Evolutionary conservation across 495 filamentous ascomycete genomes (phyloP).

Genomic region (Trichoderma virens): DNA sequence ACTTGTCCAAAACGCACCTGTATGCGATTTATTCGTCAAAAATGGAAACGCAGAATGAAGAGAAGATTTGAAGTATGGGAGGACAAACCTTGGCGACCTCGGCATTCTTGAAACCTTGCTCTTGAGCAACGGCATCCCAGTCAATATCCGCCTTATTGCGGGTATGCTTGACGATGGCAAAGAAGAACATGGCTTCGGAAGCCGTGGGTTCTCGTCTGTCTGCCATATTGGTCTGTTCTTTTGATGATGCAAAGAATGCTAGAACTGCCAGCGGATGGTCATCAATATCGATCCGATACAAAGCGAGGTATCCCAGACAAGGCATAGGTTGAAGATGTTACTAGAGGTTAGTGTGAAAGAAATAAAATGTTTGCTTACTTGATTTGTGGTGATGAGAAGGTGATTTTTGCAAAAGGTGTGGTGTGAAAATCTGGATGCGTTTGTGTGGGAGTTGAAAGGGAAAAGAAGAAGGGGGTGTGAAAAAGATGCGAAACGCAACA

Average conservation of each 20-base stretch:
- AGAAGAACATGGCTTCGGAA: constrained; percentile 16
- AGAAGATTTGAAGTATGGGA: not conserved
- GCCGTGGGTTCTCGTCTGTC: constrained; percentile 14
- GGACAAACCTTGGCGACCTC: constrained; percentile 12
- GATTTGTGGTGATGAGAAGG: no score
- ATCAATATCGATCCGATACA: no score
- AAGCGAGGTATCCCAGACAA: no score
- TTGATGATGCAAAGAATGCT: not conserved
- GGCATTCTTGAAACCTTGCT: constrained; percentile 13
- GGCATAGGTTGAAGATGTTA: no score
- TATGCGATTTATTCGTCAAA: not conserved
- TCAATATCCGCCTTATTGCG: constrained; percentile 11
- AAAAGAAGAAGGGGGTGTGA: not conserved
- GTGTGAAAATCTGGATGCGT: no score
- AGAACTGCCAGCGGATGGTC: no score
- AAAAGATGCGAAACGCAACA: not conserved
- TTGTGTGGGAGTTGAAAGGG: no score
- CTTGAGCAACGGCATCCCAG: constrained; percentile 12
- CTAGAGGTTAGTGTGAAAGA: no score
- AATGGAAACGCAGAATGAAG: not conserved
- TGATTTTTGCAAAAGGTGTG: no score
- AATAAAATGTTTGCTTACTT: no score
- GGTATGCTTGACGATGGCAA: constrained; percentile 16
- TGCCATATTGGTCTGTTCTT: constrained; percentile 15
- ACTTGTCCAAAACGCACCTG: constrained; percentile 27